Conservation (phyloP, 176 grass and related monocot genomes). For the Oryza meyeriana region DNA sequence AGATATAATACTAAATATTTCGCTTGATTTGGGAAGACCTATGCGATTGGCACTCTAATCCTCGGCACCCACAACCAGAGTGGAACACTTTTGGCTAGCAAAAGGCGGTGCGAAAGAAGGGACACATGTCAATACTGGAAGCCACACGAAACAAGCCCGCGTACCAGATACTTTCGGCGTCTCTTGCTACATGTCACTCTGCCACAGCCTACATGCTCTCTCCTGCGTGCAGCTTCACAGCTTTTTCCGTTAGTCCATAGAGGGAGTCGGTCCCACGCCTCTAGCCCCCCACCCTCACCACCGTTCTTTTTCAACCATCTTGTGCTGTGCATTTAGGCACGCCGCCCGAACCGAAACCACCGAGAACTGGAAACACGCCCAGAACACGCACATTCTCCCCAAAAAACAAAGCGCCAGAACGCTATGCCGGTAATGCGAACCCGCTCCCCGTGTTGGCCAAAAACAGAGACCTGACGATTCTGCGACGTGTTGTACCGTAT, state of each 20-base stretch:
- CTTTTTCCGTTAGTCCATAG: not conserved
- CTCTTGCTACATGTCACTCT: conserved; percentile 40
- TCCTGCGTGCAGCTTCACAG: not conserved
- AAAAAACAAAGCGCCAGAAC: not conserved
- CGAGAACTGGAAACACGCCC: not conserved
- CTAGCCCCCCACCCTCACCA: conserved; percentile 6
- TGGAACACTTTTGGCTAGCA: not conserved
- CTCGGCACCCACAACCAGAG: not conserved
- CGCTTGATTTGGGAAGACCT: not conserved
- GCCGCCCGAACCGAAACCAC: not conserved
- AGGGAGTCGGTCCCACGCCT: conserved; percentile 26
- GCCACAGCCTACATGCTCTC: conserved; percentile 35
- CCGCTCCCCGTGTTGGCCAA: too few relatives aligned
- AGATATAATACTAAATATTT: not conserved
- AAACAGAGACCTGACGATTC: not conserved
- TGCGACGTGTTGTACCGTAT: not conserved
- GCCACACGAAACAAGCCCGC: not conserved
- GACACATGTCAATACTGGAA: conserved; percentile 6
- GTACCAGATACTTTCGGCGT: conserved; percentile 39
- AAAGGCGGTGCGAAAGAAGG: not conserved
- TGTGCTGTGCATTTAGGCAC: not conserved
- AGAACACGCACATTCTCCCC: not conserved
- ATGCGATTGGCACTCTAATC: not conserved
- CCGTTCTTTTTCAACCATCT: conserved; percentile 41
- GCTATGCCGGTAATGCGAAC: not conserved